A percentile compares a stretch with the other conserved stretches of the same genome.
Conservation (phyloP, 2,329 filamentous ascomycete genomes). For the Trichoderma sp. region DNA sequence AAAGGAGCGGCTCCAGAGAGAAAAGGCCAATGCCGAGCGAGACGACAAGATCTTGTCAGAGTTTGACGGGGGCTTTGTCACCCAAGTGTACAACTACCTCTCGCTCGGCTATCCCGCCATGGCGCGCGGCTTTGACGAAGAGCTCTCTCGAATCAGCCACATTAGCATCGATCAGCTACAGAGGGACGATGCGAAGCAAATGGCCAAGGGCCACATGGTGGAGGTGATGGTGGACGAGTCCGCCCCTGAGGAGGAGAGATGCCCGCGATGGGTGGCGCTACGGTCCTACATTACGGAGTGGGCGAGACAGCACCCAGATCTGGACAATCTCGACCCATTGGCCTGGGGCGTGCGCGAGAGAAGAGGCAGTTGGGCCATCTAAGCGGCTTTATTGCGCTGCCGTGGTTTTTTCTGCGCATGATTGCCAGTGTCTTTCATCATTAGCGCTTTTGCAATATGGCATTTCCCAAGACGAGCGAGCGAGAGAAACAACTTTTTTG, state of each 20-base stretch:
- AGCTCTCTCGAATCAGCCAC: conserved; percentile 79
- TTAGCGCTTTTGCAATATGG: neutral
- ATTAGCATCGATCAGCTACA: conserved; percentile 71
- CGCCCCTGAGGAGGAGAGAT: conserved; percentile 55
- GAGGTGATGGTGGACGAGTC: conserved; percentile 53
- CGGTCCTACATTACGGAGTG: conserved; percentile 85
- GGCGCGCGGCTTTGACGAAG: conserved; percentile 80
- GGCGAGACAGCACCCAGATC: conserved; percentile 82
- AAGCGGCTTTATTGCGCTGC: conserved; percentile 23
- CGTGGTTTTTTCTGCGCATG: neutral
- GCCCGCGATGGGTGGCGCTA: conserved; percentile 79
- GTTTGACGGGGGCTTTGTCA: conserved; percentile 83
- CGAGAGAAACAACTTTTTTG: neutral
- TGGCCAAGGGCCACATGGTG: conserved; percentile 74
- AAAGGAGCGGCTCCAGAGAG: conserved; percentile 54
- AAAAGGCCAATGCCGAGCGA: conserved; percentile 54
- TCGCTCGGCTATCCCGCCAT: conserved; percentile 89
- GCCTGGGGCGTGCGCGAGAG: conserved; percentile 71
- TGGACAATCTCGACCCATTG: conserved; percentile 62
- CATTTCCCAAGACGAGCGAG: conserved; percentile 8
- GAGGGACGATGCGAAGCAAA: conserved; percentile 65
- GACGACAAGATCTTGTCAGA: conserved; percentile 64
- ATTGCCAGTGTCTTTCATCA: neutral
- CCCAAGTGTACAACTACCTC: conserved; percentile 96
- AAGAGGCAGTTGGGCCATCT: conserved; percentile 75